Percentiles rank a stretch among this genome's conserved stretches.
These are phyloP conservation scores for Lichtheimia hyalospora DNA, from an alignment of 371 early-diverging fungal species.

Conservation along the genomic window DNA sequence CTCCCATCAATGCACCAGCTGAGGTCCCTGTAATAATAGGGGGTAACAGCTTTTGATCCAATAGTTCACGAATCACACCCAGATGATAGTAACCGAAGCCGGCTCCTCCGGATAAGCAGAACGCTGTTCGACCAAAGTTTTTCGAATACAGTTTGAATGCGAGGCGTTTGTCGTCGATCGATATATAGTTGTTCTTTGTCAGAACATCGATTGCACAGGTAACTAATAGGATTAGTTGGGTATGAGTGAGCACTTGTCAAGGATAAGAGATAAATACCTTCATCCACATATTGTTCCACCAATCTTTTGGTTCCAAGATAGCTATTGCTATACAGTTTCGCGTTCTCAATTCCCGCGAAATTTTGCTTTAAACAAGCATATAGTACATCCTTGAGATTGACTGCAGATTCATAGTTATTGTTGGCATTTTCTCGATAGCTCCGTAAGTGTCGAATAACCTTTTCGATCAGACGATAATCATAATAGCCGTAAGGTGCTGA, in stretches of 20 bases:
- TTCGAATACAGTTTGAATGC: constrained; percentile 76
- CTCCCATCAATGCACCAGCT: constrained; percentile 79
- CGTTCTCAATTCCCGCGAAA: constrained; percentile 81
- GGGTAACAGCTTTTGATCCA: constrained; percentile 77
- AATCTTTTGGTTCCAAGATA: constrained; percentile 79
- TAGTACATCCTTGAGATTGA: constrained; percentile 48
- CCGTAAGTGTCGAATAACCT: constrained; percentile 55
- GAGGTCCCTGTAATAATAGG: constrained; percentile 87
- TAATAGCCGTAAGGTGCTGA: constrained; percentile 64
- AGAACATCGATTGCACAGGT: constrained; percentile 66
- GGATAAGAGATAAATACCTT: constrained; percentile 46
- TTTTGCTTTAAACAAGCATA: constrained; percentile 76
- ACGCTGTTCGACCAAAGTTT: constrained; percentile 85
- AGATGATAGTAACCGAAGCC: constrained; percentile 84
- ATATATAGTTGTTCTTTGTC: constrained; percentile 43
- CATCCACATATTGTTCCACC: constrained; percentile 79
- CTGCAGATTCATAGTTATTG: constrained; percentile 26
- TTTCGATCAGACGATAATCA: constrained; percentile 68
- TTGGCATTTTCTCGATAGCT: constrained; percentile 30
- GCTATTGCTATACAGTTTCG: constrained; percentile 71
- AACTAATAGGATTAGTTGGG: constrained; percentile 30
- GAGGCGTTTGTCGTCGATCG: constrained; percentile 60
- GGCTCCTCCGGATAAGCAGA: constrained; percentile 90
- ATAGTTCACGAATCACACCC: constrained; percentile 74
- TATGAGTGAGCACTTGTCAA: not conserved